Evolutionary conservation across 1,284 basidiomycete genomes (phyloP), one percentile per base, ranked within the genome.

Genomic region (Malassezia obtusa): DNA sequence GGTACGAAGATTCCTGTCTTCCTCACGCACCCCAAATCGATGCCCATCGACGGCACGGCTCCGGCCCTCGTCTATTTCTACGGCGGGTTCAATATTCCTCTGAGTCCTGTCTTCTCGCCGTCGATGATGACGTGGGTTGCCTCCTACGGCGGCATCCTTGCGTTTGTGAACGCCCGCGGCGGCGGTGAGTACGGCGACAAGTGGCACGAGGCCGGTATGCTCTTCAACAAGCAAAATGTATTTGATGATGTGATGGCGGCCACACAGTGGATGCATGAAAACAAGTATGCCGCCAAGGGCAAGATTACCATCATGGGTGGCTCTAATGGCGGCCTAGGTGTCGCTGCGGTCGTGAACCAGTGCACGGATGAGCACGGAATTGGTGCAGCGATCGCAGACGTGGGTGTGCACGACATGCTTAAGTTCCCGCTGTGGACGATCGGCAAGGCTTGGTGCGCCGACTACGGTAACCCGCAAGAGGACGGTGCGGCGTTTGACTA

Each of bases 1-100:
- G 86, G 86, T 0, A 89, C 86, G 2, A 80, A 79, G 45, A 78
- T 90, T 30, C 87, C 87, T 2, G 88, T 90, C 86, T 90, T 89
- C 68, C 80, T 90, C 53, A 86, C 89, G 26, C 80, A 82, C 45
- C 84, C 84, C 67, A 85, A 85, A 69, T 79, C 78, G 21, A 85
- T 84, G 17, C 77, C 79, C 60, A 78, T 81, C 49, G 84, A 89
- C 62, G 87, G 87, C 9, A 84, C 82, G 0, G 85, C 86, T 0
- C 83, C 87, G 4, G 84, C 81, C 0, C 77, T 88, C 24, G 84
- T 88, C 67, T 90, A 88, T 61, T 86, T 84, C 80, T 67, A 73
- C 77, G 70, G 59, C 33, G 54, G 68, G 31, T 70, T 71, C 62
- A 81, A 79, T 52, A 82, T 86, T 49, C 80, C 84, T 14, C 79